Evolutionary conservation across 2,329 filamentous ascomycete genomes (phyloP), one percentile per base, ranked within the genome.

Genomic region (Phaeophleospora eucalypticola): DNA sequence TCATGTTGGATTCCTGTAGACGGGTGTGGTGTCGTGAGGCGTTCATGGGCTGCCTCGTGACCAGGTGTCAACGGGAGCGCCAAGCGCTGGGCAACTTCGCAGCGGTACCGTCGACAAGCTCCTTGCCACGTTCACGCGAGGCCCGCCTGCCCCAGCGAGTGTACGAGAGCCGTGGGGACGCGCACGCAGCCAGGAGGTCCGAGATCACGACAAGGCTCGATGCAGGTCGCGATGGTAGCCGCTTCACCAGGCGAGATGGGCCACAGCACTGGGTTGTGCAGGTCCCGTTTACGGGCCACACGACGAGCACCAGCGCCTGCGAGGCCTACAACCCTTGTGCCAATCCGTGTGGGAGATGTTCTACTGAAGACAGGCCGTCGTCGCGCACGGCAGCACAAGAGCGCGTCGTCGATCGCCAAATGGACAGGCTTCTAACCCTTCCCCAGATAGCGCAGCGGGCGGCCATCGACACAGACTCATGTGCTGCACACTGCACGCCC

Each of bases 251-350:
- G 40, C 36, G 42, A 38, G 33, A 32, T 36, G 48, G 46, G 20
- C 54, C 54, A 45, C 45, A 35, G 54, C 24, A 42, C 40, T 48
- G 52, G 47, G 44, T n/a, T 51, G 48, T 41, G 52, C 51, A 43
- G 49, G 47, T n/a, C n/a, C n/a, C n/a, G n/a, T n/a, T n/a, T n/a
- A n/a, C n/a, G n/a, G n/a, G n/a, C n/a, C n/a, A n/a, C n/a, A n/a
- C n/a, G n/a, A n/a, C n/a, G n/a, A n/a, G n/a, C n/a, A n/a, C n/a
- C n/a, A n/a, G n/a, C n/a, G n/a, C n/a, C n/a, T n/a, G n/a, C n/a
- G n/a, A n/a, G n/a, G n/a, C n/a, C n/a, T n/a, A n/a, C 19, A n/a
- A 56, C 44, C 50, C 53, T 46, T 42, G 53, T 44, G 53, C 43
- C 37, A 50, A 56, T 50, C 53, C 42, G 34, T n/a, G 17, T 19